Conservation (phyloP, 306 rosid species). For the Notholithocarpus densiflorus region DNA sequence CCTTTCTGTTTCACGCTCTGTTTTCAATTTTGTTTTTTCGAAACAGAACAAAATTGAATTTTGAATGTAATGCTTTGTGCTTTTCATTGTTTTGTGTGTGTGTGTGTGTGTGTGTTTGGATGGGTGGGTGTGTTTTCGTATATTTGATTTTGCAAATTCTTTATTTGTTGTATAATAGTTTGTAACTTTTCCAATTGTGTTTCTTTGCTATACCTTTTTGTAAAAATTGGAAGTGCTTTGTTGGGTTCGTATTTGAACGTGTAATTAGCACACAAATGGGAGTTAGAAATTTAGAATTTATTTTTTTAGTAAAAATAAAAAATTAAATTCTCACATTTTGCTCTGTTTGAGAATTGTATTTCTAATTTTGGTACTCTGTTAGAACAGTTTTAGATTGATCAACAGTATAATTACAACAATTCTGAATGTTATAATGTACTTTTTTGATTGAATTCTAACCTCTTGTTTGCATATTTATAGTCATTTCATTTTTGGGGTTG, state of each 20-base stretch:
- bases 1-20: constrained; percentile 1
- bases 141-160: neutral
- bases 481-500: neutral
- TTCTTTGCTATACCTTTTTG: too few relatives aligned
- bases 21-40: neutral
- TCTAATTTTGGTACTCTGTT: neutral
- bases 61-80: neutral
- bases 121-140: neutral
- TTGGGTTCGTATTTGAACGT: neutral
- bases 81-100: neutral
- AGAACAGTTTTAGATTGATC: neutral
- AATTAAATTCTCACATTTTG: too few relatives aligned
- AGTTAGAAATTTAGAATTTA: too few relatives aligned
- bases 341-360: too few relatives aligned
- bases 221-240: too few relatives aligned
- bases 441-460: neutral
- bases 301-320: too few relatives aligned
- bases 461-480: neutral
- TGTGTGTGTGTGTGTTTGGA: neutral
- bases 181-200: too few relatives aligned
- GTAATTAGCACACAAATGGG: too few relatives aligned
- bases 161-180: neutral
- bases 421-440: neutral
- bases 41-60: neutral
- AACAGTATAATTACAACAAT: neutral